Conservation (phyloP, 1,139 yeast genomes). For the Suhomyces bokatorum region DNA sequence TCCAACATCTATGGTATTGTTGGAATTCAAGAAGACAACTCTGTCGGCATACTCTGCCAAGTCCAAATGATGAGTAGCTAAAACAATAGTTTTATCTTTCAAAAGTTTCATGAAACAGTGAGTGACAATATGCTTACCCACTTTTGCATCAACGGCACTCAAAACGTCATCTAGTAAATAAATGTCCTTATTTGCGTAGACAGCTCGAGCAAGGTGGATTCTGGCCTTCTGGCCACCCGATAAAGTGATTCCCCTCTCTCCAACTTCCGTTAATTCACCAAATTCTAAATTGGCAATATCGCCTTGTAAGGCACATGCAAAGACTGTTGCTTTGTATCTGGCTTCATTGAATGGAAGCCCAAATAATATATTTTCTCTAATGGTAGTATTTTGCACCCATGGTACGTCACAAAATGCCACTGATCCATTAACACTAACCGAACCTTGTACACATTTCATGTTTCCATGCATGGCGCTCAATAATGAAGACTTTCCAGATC, state of each 20-base stretch:
- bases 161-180: slow-evolving; percentile 43
- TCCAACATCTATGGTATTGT: slow-evolving; percentile 63
- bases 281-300: slow-evolving; percentile 37
- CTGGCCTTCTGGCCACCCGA: slow-evolving; percentile 49
- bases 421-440: slow-evolving; percentile 45
- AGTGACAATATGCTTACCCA: slow-evolving; percentile 78
- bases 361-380: slow-evolving; percentile 70
- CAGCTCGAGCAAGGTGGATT: slow-evolving; percentile 44
- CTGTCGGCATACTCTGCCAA: slow-evolving; percentile 67
- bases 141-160: slow-evolving; percentile 49
- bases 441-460: slow-evolving; percentile 54
- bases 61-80: slow-evolving; percentile 84
- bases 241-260: slow-evolving; percentile 45
- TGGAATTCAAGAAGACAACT: slow-evolving; percentile 67
- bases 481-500: slow-evolving; percentile 69
- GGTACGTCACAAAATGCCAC: slow-evolving; percentile 52
- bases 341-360: slow-evolving; percentile 44
- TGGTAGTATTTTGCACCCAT: slow-evolving; percentile 85
- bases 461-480: slow-evolving; percentile 61
- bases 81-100: slow-evolving; percentile 60
- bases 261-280: slow-evolving; percentile 42
- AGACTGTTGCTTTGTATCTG: slow-evolving; percentile 47
- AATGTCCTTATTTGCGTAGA: slow-evolving; percentile 34
- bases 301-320: slow-evolving; percentile 43
- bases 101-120: slow-evolving; percentile 63